These are phyloP conservation scores for Casaregolazyma suthepensis DNA, from an alignment of 1,139 yeast genomes.

Conservation along the genomic window DNA sequence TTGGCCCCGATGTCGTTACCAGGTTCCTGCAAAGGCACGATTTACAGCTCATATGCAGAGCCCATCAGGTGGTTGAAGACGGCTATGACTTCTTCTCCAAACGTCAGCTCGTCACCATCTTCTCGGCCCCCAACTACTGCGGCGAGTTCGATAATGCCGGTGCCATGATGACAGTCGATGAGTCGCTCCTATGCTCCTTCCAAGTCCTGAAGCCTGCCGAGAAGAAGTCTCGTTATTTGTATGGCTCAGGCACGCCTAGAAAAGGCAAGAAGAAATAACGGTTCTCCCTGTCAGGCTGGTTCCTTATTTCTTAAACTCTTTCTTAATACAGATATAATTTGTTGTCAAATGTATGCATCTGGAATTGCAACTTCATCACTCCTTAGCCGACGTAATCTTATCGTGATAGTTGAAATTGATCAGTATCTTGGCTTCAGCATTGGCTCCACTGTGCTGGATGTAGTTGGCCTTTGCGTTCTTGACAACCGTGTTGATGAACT, in stretches of 20 bases:
- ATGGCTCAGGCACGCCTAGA: conserved; percentile 55
- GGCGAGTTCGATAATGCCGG: conserved; percentile 99
- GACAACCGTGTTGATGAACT: conserved; percentile 1
- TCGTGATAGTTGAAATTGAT: conserved; percentile 9
- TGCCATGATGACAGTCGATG: conserved; percentile 99
- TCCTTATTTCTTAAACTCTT: background rate
- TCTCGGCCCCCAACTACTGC: conserved; percentile 96
- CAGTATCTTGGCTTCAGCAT: background rate
- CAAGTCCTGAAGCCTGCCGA: conserved; percentile 97
- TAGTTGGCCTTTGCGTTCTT: conserved; percentile 5
- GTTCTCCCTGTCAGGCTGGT: background rate
- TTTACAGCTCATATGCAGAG: conserved; percentile 95
- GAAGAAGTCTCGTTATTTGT: conserved; percentile 71
- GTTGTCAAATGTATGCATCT: background rate
- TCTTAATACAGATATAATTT: background rate
- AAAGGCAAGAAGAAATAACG: conserved; percentile 45
- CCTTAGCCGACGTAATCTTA: conserved; percentile 6
- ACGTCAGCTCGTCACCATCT: conserved; percentile 90
- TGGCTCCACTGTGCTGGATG: conserved; percentile 2
- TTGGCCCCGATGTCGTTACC: conserved; percentile 95
- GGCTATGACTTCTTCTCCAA: conserved; percentile 96
- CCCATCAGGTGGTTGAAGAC: conserved; percentile 98
- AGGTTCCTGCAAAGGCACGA: conserved; percentile 92
- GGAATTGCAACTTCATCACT: background rate
- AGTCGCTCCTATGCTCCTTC: conserved; percentile 90